phyloP scores from a whole-genome alignment of 139 green algal species.

The Coelastrella sp. region DNA sequence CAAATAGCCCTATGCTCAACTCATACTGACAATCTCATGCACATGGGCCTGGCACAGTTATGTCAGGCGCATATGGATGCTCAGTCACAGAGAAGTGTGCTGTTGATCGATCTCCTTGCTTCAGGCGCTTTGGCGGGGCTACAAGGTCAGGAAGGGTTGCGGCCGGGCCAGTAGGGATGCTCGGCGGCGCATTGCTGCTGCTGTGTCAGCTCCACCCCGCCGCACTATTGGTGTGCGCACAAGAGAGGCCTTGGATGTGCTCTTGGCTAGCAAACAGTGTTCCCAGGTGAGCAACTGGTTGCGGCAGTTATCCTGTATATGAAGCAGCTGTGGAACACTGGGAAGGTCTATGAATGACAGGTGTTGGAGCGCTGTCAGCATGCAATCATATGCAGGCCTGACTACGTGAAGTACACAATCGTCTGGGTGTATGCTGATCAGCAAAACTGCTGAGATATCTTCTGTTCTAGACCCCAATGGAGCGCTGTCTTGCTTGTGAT shows the following conservation, averaged over 20 bases:
- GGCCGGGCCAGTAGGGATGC: conserved; percentile 45
- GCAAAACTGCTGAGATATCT: no score
- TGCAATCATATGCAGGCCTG: no score
- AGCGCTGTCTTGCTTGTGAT: background rate
- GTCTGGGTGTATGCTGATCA: no score
- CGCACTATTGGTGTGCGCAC: conserved; percentile 65
- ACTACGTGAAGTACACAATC: no score
- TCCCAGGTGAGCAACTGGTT: conserved; percentile 47
- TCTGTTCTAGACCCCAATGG: no score
- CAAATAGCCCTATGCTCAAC: no score
- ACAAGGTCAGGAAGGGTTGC: conserved; percentile 50
- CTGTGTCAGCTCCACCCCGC: conserved; percentile 48
- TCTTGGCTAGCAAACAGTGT: conserved; percentile 64
- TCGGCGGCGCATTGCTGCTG: conserved; percentile 54
- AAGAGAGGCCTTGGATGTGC: conserved; percentile 65
- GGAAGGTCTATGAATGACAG: no score
- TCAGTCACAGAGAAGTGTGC: background rate
- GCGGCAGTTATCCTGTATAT: no score
- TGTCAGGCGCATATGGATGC: background rate
- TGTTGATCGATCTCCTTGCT: background rate
- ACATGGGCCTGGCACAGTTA: no score
- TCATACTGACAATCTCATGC: no score
- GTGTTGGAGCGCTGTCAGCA: no score
- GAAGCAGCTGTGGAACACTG: no score
- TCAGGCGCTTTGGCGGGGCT: conserved; percentile 74